phyloP scores from a whole-genome alignment of 768 basidiomycete genomes.

The Rhodocollybia butyracea region DNA sequence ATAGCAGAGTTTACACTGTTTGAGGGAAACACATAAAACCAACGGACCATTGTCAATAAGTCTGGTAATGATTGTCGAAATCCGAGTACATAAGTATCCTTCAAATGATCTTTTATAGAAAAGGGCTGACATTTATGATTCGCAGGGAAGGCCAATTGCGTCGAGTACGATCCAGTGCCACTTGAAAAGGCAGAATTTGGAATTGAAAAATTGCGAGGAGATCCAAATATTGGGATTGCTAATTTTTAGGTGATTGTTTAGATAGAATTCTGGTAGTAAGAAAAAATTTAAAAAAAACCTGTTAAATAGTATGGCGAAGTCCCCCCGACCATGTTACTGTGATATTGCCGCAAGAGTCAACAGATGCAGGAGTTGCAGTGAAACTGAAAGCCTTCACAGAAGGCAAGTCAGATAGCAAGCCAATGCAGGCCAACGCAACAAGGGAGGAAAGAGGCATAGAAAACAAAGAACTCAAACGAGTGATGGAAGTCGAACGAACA shows the following conservation, averaged over 20 bases:
- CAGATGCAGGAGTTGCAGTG: slow-evolving; percentile 34
- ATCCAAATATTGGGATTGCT: slow-evolving; percentile 49
- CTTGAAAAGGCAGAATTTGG: slow-evolving; percentile 51
- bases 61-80: too few species aligned
- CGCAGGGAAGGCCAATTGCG: slow-evolving; percentile 38
- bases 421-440: slow-evolving; percentile 13
- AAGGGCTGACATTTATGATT: slow-evolving; percentile 28
- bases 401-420: slow-evolving; percentile 13
- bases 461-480: too few species aligned
- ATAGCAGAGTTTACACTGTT: too few species aligned
- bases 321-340: slow-evolving; percentile 61
- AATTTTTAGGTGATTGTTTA: too few species aligned
- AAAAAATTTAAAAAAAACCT: slow-evolving; percentile 2
- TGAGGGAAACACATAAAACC: too few species aligned
- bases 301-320: slow-evolving; percentile 10
- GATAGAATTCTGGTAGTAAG: slow-evolving; percentile 47
- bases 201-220: slow-evolving; percentile 51
- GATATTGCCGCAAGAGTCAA: slow-evolving; percentile 55
- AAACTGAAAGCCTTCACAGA: slow-evolving; percentile 48
- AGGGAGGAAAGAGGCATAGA: not conserved
- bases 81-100: too few species aligned
- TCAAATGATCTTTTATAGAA: slow-evolving; percentile 18
- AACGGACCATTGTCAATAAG: too few species aligned
- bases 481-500: too few species aligned
- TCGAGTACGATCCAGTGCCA: slow-evolving; percentile 50